Percentiles rank a stretch among this genome's conserved stretches.
phyloP scores from a whole-genome alignment of 129 eudicot genomes.

The Tagetes erecta region DNA sequence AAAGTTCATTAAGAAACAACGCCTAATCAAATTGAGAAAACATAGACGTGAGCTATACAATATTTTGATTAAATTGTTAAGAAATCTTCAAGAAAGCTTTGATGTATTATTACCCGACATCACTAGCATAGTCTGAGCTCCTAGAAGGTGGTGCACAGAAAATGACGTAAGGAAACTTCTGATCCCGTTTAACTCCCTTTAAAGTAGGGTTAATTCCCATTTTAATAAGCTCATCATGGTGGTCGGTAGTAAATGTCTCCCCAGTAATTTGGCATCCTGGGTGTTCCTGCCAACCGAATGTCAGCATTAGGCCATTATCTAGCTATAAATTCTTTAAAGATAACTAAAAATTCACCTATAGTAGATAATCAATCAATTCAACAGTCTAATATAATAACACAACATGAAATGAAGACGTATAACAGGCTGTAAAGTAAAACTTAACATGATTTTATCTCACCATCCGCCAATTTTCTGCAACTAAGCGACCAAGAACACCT shows the following conservation, averaged over 20 bases:
- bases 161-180: conserved; percentile 78
- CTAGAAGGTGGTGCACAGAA: conserved; percentile 93
- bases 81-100: neutral
- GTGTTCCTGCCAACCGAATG: conserved; percentile 58
- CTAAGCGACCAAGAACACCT: conserved; percentile 90
- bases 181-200: conserved; percentile 50
- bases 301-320: conserved; percentile 12
- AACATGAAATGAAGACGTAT: neutral
- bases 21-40: conserved; percentile 3
- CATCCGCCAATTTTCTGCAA: conserved; percentile 81
- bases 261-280: conserved; percentile 78
- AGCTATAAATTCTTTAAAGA: neutral
- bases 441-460: conserved; percentile 31
- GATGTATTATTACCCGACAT: conserved; percentile 53
- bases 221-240: conserved; percentile 79
- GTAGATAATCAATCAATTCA: neutral
- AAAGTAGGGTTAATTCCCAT: conserved; percentile 72
- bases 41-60: neutral
- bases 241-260: conserved; percentile 74
- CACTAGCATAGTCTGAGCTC: conserved; percentile 72
- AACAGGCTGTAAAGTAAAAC: neutral
- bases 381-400: neutral
- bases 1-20: neutral
- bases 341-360: neutral
- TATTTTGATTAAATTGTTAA: neutral